Conservation (phyloP, 106 monocot species). For the Dactylorhiza incarnata region DNA sequence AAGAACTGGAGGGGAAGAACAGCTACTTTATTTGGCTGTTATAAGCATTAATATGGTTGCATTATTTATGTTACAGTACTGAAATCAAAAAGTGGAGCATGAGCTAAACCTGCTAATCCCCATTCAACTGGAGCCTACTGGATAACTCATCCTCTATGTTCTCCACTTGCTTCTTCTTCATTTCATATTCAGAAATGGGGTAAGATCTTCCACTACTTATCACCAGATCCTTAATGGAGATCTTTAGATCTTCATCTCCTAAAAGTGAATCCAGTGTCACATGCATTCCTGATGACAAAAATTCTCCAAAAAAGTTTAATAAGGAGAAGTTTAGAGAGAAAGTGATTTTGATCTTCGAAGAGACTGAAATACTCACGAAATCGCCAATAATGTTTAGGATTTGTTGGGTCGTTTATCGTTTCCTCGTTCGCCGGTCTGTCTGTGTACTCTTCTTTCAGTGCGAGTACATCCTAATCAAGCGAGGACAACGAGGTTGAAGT, state of each 20-base stretch:
- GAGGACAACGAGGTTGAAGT: background rate
- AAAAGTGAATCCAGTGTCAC: constrained; percentile 68
- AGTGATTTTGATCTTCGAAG: background rate
- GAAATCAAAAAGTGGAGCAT: background rate
- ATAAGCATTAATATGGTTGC: too few species aligned
- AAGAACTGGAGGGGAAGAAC: too few species aligned
- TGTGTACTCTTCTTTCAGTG: constrained; percentile 83
- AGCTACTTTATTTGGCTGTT: too few species aligned
- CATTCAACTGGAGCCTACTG: constrained; percentile 22
- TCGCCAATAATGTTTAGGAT: constrained; percentile 96
- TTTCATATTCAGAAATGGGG: constrained; percentile 21
- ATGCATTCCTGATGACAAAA: constrained; percentile 47
- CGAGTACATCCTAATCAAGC: constrained; percentile 61
- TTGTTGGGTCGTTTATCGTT: constrained; percentile 93
- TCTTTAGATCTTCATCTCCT: constrained; percentile 47
- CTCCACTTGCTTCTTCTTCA: constrained; percentile 10
- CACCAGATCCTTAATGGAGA: constrained; percentile 54
- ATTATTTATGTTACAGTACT: background rate
- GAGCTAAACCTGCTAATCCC: constrained; percentile 1
- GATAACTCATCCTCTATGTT: constrained; percentile 18
- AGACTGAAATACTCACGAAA: constrained; percentile 40
- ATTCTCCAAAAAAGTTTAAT: background rate
- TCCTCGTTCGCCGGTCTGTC: constrained; percentile 75
- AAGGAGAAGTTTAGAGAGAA: background rate
- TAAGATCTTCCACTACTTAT: constrained; percentile 55